phyloP scores from a whole-genome alignment of 345 rosid species.

The Isatis tinctoria region DNA sequence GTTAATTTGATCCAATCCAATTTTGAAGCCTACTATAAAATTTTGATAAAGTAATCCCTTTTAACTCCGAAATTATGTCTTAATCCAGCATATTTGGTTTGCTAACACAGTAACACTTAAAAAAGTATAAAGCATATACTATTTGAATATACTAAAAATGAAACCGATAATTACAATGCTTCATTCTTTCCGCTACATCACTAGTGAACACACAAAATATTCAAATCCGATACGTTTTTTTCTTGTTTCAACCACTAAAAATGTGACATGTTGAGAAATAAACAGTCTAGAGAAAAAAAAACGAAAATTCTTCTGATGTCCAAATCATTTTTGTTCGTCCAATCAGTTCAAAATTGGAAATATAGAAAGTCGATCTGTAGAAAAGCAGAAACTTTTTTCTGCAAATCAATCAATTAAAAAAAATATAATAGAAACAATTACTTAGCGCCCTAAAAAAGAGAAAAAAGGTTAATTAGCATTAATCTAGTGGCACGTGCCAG shows the following conservation, averaged over 20 bases:
- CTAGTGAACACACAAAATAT: background rate
- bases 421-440: background rate
- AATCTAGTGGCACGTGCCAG: slow-evolving; percentile 56
- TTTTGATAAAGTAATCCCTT: background rate
- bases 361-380: background rate
- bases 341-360: background rate
- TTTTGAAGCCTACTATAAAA: background rate
- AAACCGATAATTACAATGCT: background rate
- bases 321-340: background rate
- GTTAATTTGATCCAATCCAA: background rate
- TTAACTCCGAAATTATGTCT: background rate
- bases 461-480: background rate
- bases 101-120: background rate
- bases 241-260: background rate
- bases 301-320: background rate
- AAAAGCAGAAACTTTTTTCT: slow-evolving; percentile 11
- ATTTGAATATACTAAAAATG: background rate
- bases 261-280: background rate
- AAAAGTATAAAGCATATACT: background rate
- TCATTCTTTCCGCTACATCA: background rate
- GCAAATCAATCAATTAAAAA: background rate
- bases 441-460: background rate
- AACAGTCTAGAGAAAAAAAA: background rate
- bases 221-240: background rate
- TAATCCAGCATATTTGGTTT: background rate